Percentiles rank a stretch among this genome's conserved stretches.
Conservation (phyloP, 306 rosid genomes). For the Ziziphus jujuba region DNA sequence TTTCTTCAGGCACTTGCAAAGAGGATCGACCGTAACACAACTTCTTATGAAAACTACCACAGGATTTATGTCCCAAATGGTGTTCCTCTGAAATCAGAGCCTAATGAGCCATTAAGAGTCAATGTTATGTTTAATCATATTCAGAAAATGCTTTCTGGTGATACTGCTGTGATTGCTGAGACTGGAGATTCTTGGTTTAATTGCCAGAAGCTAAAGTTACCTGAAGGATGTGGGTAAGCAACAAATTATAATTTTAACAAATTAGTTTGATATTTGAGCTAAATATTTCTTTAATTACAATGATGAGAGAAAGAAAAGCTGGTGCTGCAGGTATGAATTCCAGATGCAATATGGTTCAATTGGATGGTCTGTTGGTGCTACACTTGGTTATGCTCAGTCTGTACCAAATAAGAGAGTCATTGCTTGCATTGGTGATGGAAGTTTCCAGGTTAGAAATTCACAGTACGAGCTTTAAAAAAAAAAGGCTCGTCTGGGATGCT, state of each 20-base stretch:
- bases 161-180: constrained; percentile 43
- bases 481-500: too few relatives aligned
- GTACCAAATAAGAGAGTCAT: constrained; percentile 44
- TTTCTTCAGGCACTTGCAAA: constrained; percentile 41
- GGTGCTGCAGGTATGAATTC: constrained; percentile 52
- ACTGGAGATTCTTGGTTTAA: constrained; percentile 58
- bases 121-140: constrained; percentile 44
- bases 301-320: constrained; percentile 21
- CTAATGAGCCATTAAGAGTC: constrained; percentile 46
- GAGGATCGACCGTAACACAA: constrained; percentile 32
- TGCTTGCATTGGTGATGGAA: constrained; percentile 60
- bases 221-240: constrained; percentile 45
- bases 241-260: neutral
- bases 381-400: constrained; percentile 50
- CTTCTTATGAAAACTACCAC: constrained; percentile 41
- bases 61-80: constrained; percentile 43
- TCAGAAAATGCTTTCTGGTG: constrained; percentile 44
- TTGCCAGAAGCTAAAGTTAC: constrained; percentile 44
- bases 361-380: constrained; percentile 62
- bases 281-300: neutral
- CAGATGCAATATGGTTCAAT: constrained; percentile 56
- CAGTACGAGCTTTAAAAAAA: neutral
- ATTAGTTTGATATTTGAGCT: neutral
- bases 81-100: constrained; percentile 26
- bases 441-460: constrained; percentile 37